These are phyloP conservation scores for Talaromyces sp. DNA, from an alignment of 2,329 filamentous ascomycete species.

Conservation along the genomic window DNA sequence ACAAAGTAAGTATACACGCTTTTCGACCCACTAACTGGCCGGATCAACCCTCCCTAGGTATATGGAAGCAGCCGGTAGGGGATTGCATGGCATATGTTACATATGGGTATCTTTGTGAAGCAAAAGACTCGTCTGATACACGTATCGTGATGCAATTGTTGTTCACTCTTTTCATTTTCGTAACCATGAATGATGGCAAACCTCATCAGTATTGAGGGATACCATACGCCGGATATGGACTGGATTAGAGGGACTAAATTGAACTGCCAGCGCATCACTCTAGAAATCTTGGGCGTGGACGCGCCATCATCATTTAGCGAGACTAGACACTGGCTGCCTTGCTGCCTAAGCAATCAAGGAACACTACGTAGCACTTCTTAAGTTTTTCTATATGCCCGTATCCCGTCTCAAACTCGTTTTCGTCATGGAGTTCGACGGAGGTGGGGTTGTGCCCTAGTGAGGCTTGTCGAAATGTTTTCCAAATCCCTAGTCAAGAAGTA, in stretches of 20 bases:
- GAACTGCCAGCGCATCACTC: conserved; percentile 16
- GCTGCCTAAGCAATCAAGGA: conserved; percentile 8
- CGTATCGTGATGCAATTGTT: neutral
- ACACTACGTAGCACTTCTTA: neutral
- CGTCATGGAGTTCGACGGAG: neutral
- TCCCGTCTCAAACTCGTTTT: neutral
- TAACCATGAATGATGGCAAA: neutral
- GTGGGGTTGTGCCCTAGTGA: conserved; percentile 4
- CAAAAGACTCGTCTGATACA: neutral
- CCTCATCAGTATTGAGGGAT: neutral
- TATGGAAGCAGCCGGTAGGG: neutral
- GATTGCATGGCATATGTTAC: neutral
- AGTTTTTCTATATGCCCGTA: neutral
- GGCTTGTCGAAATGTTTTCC: neutral
- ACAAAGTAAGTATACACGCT: neutral
- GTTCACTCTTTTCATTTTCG: too few relatives aligned
- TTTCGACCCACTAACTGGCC: neutral
- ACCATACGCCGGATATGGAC: neutral
- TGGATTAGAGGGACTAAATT: neutral
- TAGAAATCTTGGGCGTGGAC: neutral
- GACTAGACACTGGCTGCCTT: neutral
- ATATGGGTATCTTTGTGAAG: neutral
- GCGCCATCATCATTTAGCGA: neutral
- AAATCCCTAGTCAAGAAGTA: neutral
- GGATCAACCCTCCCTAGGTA: neutral